Evolutionary conservation across 164 flowering plant species (phyloP), one percentile per base, ranked within the genome.

Genomic region (Nymphaea colorata): DNA sequence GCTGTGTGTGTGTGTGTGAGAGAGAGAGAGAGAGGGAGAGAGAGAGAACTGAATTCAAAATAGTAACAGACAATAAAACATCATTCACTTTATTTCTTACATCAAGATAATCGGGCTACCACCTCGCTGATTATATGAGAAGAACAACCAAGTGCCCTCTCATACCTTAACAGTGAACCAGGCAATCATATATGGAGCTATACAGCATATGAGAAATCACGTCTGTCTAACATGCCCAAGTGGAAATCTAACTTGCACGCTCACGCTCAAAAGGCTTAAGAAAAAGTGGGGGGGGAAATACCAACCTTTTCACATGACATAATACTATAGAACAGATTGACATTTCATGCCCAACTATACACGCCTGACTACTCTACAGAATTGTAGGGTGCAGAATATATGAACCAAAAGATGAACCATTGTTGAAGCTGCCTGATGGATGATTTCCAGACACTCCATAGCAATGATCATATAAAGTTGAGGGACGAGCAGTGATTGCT

Each of bases 361-460:
- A 47, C 12, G 5, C 3, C 55, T 47, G 11, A 47, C 55, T 47
- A 7, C 12, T 7, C 3, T 47, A 47, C 12, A 6, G 55, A 12
- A 47, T 47, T 12, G 7, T 6, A 12, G 55, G 55, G 5, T 47
- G 55, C 55, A 47, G 12, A 12, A 12, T 12, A 47, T 47, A 47
- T 47, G 55, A 47, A 47, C 44, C 66, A 64, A 42, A 7, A 47
- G 7, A 47, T 47, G 55, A 47, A 47, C 44, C 66, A 64, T n/a
- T 16, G 15, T 6, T 64, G 14, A 42, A 41, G 43, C 15, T 64
- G 66, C 43, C 41, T 4, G 66, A 16, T 44, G n/a, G 25, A 41
- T 16, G 47, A 45, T 36, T 47, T 25, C n/a, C 67, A 16, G n/a
- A 25, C 59, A 7, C 57, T 66, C 55, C 67, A 66, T 44, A 66